Evolutionary conservation across 805 yeast species (phyloP), one percentile per base, ranked within the genome.

Genomic region (Lipomyces anomalus): DNA sequence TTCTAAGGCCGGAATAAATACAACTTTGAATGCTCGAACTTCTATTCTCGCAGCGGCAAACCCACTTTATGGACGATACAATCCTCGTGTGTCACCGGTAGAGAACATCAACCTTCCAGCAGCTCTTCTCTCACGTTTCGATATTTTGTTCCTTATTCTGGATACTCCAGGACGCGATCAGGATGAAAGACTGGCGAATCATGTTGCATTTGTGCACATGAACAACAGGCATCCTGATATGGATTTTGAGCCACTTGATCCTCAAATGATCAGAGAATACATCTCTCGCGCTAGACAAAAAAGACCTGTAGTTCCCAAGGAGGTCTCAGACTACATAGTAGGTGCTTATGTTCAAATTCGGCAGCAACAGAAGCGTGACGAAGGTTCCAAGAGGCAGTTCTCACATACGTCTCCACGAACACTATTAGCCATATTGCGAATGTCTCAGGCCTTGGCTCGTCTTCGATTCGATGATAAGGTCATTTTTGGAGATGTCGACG

Each of bases 11-110:
- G 98, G 98, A 56, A 92, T 92, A 57, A 85, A 92, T 52, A 92
- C 98, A 6, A 86, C 97, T 1, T 72, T 92, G 57, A 92, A 92
- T 63, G 98, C 98, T 5, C 78, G 98, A 64, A 78, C 97, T 0
- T 89, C 97, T 4, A 85, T 92, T 50, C 68, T 92, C 53, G 98
- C 98, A 0, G 98, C 98, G 24, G 98, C 98, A n/a, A 92, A 92
- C 69, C 98, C 98, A 17, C 70, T 89, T 30, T 89, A 84, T 63
- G 97, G 98, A 46, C 77, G 97, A 53, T 92, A 92, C 68, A 90
- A 92, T 66, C 84, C 95, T 30, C 75, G 78, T 52, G 67, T 90
- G 47, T 84, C 95, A 5, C 97, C 98, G 2, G 81, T 88, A 53
- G 96, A 92, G 60, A 92, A 92, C 67, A 90, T 92, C 64, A 92